Evolutionary conservation across 83 land plant species (phyloP).

Genomic region (Isoetes engelmannii): DNA sequence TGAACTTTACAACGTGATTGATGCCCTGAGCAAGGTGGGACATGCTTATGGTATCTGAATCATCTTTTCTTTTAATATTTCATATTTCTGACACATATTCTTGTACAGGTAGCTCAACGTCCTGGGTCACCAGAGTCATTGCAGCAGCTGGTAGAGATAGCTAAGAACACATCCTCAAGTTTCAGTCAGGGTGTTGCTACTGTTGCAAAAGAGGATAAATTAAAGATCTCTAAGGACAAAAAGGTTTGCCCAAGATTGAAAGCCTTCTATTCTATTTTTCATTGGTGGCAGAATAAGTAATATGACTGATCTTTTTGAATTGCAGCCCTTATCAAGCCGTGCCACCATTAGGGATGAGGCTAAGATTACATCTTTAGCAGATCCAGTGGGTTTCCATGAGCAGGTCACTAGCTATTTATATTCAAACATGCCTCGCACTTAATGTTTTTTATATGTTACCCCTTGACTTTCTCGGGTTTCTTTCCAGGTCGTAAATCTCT

Average conservation of each 20-base stretch:
- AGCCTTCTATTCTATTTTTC: neutral
- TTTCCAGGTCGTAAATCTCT: conserved; percentile 53
- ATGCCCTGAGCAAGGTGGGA: conserved; percentile 72
- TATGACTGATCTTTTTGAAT: neutral
- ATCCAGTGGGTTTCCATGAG: conserved; percentile 72
- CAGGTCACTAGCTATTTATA: conserved; percentile 41
- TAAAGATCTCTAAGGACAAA: conserved; percentile 53
- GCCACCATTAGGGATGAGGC: conserved; percentile 48
- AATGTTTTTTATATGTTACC: conserved; percentile 11
- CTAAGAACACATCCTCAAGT: conserved; percentile 43
- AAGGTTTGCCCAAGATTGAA: conserved; percentile 37
- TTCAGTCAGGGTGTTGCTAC: conserved; percentile 20
- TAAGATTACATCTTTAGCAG: conserved; percentile 30
- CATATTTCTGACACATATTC: neutral
- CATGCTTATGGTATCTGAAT: conserved; percentile 2
- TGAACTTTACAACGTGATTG: conserved; percentile 77
- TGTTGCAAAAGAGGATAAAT: conserved; percentile 58
- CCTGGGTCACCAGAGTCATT: conserved; percentile 89
- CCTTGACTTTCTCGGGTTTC: conserved; percentile 10
- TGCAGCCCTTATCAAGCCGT: conserved; percentile 40
- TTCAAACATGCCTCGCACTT: neutral
- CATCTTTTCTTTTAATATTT: conserved; percentile 9
- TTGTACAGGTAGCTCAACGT: conserved; percentile 65
- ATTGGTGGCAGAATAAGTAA: neutral
- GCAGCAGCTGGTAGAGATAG: conserved; percentile 77